Base-by-base conservation (phyloP, 176 grass and related monocot species). In the Oryza rufipogon region DNA sequence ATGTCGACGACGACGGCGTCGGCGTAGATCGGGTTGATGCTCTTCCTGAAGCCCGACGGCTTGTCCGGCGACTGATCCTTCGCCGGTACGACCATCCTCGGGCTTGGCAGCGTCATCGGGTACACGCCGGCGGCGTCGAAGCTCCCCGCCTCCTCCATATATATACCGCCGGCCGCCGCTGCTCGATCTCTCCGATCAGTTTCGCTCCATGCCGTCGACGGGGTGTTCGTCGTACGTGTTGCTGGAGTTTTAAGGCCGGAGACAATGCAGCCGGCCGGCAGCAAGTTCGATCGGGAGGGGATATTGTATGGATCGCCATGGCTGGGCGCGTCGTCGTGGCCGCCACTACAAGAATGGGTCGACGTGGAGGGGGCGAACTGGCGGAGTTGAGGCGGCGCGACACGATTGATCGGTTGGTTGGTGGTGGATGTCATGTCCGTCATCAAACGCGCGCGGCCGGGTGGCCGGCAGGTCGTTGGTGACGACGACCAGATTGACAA, bases 21-120 rank as follows among this genome's bases (percentile, higher is more conserved):
- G 3, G 13, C 23, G 78, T 78, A 90, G 45, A 90, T 86, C 20
- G 88, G 83, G 46, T 90, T 82, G 12, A 90, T 69, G 83, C 83
- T 86, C 79, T 86, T 86, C 19, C 83, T 66, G 83, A 90, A 90
- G 3, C 83, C 83, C 6, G 83, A 71, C 17, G 83, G 87, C 75
- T 80, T 66, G 64, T 32, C 51, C 3, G 72, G 75, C 14, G 75
- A 84, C 9, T 46, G 81, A 26, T 78, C 74, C 3, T 22, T 71
- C 0, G 11, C 51, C 1, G 39, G 39, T 1, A 20, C 45, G 1
- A 86, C 34, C 79, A 82, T 86, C 73, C 83, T 58, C 3, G 88
- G 79, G 88, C 79, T 82, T 10, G 88, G 83, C 73, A 90, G 83
- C 73, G 79, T 86, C 36, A 79, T 78, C 46, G 83, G 83, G 78